A percentile compares a stretch with the other conserved stretches of the same genome.
phyloP scores from a whole-genome alignment of 805 yeast species.

The Schizosaccharomyces lindneri region DNA sequence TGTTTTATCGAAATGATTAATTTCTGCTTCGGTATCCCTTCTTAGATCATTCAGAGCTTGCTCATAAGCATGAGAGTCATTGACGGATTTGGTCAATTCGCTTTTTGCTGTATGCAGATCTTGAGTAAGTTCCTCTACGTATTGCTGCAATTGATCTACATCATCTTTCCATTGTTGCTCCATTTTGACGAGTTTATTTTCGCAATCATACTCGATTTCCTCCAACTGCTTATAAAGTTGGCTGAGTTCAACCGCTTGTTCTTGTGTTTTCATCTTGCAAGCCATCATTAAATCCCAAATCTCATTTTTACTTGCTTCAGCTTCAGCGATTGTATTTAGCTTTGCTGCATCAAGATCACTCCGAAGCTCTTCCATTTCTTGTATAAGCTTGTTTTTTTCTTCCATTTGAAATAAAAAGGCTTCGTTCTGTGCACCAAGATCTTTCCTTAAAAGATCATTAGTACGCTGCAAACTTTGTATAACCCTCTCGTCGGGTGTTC shows the following conservation, averaged over 20 bases:
- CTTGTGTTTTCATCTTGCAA: background rate
- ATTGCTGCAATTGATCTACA: background rate
- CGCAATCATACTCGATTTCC: background rate
- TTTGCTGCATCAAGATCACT: background rate
- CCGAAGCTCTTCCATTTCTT: slow-evolving; percentile 5
- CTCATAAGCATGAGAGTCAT: background rate
- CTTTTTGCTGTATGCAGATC: background rate
- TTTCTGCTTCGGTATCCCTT: background rate
- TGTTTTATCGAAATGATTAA: background rate
- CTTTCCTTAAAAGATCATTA: slow-evolving; percentile 5
- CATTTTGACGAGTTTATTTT: background rate
- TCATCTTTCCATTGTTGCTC: background rate
- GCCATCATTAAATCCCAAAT: background rate
- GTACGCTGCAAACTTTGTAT: slow-evolving; percentile 3
- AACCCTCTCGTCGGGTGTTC: background rate
- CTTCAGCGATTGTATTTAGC: background rate
- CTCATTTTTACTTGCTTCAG: background rate
- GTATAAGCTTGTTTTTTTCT: slow-evolving; percentile 6
- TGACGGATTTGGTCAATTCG: background rate
- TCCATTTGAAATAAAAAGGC: slow-evolving; percentile 2
- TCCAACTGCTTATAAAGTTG: background rate
- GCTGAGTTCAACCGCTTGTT: background rate
- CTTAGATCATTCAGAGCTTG: background rate
- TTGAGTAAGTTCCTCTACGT: background rate
- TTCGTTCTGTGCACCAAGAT: slow-evolving; percentile 5